phyloP scores from a whole-genome alignment of 257 asterid species.

The Ilex aquifolium region DNA sequence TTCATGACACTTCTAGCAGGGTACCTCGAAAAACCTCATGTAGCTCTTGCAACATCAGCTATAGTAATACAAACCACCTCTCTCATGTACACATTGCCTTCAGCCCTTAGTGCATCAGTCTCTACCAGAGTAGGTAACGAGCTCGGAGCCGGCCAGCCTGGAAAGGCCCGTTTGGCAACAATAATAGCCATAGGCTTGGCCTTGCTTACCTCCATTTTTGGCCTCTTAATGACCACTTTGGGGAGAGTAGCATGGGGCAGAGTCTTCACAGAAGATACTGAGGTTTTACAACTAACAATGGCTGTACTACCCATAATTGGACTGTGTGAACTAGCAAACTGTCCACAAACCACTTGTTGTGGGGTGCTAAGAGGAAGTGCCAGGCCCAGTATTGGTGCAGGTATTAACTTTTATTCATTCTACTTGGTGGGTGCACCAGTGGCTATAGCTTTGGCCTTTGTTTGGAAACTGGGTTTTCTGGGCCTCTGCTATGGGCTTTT shows the following conservation, averaged over 20 bases:
- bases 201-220: conserved; percentile 52
- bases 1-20: conserved; percentile 86
- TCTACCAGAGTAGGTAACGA: conserved; percentile 88
- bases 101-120: conserved; percentile 78
- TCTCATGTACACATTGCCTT: conserved; percentile 88
- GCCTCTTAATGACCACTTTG: conserved; percentile 59
- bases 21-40: conserved; percentile 70
- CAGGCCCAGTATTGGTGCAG: conserved; percentile 70
- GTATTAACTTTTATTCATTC: conserved; percentile 74
- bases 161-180: conserved; percentile 69
- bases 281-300: conserved; percentile 61
- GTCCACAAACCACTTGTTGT: conserved; percentile 91
- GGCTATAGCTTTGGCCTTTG: conserved; percentile 65
- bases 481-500: conserved; percentile 94
- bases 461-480: conserved; percentile 56
- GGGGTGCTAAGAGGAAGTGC: conserved; percentile 91
- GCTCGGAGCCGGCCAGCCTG: conserved; percentile 85
- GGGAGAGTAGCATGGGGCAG: conserved; percentile 73
- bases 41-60: conserved; percentile 80
- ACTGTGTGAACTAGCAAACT: conserved; percentile 88
- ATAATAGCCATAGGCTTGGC: conserved; percentile 62
- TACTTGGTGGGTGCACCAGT: conserved; percentile 85
- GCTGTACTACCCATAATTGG: conserved; percentile 78
- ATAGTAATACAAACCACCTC: conserved; percentile 95
- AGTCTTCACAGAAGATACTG: conserved; percentile 60